Conservation (phyloP, 768 basidiomycete species). For the Rhizopogon vesiculosus region DNA sequence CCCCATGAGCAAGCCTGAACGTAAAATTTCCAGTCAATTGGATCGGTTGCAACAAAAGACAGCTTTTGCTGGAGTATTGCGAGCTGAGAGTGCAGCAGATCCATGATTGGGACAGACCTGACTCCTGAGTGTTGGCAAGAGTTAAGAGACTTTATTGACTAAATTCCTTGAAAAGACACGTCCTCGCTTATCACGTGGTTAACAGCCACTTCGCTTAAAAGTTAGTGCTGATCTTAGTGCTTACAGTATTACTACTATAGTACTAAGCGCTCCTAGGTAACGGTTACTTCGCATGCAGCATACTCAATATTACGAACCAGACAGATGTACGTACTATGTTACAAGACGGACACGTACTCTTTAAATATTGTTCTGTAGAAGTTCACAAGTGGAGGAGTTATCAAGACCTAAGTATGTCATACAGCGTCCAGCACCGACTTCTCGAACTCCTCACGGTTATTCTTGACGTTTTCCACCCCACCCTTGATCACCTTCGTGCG, state of each 20-base stretch:
- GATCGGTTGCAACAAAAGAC: slow-evolving; percentile 66
- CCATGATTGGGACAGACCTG: slow-evolving; percentile 35
- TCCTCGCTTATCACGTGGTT: too few relatives aligned
- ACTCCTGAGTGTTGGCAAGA: background rate
- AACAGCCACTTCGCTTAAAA: too few relatives aligned
- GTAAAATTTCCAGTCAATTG: slow-evolving; percentile 77
- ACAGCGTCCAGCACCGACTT: background rate
- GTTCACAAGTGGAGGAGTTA: background rate
- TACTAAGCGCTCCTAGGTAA: too few relatives aligned
- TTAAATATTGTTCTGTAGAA: too few relatives aligned
- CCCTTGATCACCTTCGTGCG: background rate
- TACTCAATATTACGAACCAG: too few relatives aligned
- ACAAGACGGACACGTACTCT: too few relatives aligned
- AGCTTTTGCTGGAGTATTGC: slow-evolving; percentile 54
- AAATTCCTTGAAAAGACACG: too few relatives aligned
- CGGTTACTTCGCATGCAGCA: too few relatives aligned
- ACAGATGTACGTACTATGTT: too few relatives aligned
- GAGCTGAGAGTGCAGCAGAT: slow-evolving; percentile 57
- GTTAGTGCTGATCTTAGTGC: too few relatives aligned
- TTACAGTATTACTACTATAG: too few relatives aligned
- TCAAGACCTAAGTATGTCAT: background rate
- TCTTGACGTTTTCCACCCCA: background rate
- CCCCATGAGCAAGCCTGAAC: slow-evolving; percentile 76
- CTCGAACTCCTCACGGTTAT: slow-evolving; percentile 1
- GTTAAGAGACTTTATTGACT: too few relatives aligned